Evolutionary conservation across 345 rosid species (phyloP).

Genomic region (Camelina hispida): DNA sequence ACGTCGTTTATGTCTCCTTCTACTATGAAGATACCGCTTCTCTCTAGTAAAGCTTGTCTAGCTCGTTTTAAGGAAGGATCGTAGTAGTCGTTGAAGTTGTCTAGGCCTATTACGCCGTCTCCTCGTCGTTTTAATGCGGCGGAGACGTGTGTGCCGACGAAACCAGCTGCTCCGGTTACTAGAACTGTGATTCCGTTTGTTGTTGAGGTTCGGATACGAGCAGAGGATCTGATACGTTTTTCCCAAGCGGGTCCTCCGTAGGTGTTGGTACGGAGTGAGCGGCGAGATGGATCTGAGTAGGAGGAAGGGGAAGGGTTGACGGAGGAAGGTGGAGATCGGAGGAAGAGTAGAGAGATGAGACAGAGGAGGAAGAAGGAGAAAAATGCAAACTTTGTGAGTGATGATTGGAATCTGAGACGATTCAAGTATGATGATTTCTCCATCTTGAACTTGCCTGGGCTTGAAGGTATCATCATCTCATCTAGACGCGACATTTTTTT

Average conservation of each 20-base stretch:
- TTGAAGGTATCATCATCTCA: constrained; percentile 62
- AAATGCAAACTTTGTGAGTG: constrained; percentile 77
- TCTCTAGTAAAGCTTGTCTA: constrained; percentile 82
- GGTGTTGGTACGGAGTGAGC: constrained; percentile 68
- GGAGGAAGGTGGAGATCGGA: constrained; percentile 75
- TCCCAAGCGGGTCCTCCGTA: constrained; percentile 91
- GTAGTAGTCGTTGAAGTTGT: constrained; percentile 90
- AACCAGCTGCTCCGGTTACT: constrained; percentile 94
- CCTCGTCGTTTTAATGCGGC: constrained; percentile 83
- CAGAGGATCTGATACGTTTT: constrained; percentile 66
- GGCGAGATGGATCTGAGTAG: constrained; percentile 68
- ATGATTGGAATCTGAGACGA: constrained; percentile 73
- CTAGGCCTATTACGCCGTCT: constrained; percentile 85
- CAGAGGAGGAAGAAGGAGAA: constrained; percentile 82
- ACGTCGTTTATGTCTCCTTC: constrained; percentile 93
- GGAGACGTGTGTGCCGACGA: constrained; percentile 92
- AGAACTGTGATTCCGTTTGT: constrained; percentile 74
- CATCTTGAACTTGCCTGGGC: constrained; percentile 97
- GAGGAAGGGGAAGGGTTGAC: constrained; percentile 42
- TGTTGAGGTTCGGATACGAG: constrained; percentile 61
- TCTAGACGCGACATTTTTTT: constrained; percentile 76
- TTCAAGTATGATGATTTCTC: constrained; percentile 70
- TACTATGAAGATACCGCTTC: constrained; percentile 74
- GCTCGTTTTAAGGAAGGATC: constrained; percentile 86
- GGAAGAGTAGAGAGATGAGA: constrained; percentile 78